Evolutionary conservation across 768 basidiomycete genomes (phyloP).

Genomic region (Rossbeevera mucosa): DNA sequence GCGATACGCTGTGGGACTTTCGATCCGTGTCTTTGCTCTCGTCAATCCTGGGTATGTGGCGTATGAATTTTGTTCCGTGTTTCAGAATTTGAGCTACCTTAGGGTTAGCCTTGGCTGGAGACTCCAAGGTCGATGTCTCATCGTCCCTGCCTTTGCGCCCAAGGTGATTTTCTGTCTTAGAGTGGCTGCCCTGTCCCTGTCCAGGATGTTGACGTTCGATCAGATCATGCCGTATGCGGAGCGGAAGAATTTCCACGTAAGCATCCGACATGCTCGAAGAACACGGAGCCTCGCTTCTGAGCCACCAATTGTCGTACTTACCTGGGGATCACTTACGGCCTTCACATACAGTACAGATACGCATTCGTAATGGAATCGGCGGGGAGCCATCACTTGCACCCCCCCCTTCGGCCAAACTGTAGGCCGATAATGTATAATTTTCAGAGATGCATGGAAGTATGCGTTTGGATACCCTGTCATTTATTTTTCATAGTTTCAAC

Average conservation of each 20-base stretch:
- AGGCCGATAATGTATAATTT: not conserved
- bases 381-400: not conserved
- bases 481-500: conserved; percentile 1
- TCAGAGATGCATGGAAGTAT: not conserved
- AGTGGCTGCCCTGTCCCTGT: not conserved
- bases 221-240: not conserved
- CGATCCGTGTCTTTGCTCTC: not conserved
- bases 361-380: not conserved
- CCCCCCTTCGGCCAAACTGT: not conserved
- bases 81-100: not conserved
- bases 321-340: not conserved
- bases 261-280: not conserved
- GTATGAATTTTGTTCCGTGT: not conserved
- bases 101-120: not conserved
- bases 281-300: not conserved
- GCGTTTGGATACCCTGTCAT: too few relatives aligned
- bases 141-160: not conserved
- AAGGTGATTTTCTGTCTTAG: not conserved
- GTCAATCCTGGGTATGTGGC: not conserved
- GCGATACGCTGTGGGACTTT: not conserved
- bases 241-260: not conserved
- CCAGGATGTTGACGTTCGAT: not conserved
- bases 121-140: not conserved
- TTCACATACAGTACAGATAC: too few relatives aligned
- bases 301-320: not conserved